phyloP scores from a whole-genome alignment of 306 rosid genomes.

The Sophora flavescens region DNA sequence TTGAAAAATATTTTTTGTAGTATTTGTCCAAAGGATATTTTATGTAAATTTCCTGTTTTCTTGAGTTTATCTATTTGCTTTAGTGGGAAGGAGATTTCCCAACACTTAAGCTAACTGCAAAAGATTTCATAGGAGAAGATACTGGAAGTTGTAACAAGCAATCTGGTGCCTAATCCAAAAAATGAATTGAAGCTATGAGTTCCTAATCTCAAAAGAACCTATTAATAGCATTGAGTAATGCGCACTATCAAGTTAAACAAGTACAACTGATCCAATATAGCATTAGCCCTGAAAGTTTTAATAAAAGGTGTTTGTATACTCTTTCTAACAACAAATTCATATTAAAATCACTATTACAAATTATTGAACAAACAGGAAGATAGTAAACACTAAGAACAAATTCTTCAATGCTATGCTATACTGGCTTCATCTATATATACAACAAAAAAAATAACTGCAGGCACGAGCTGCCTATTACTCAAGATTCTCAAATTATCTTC shows the following conservation, averaged over 20 bases:
- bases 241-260: not conserved
- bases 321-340: not conserved
- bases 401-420: conserved; percentile 30
- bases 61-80: too few relatives aligned
- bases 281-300: conserved; percentile 9
- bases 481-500: conserved; percentile 36
- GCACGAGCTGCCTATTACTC: conserved; percentile 27
- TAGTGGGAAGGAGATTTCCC: too few relatives aligned
- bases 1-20: too few relatives aligned
- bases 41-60: too few relatives aligned
- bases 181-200: not conserved
- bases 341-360: conserved; percentile 25
- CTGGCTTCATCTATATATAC: conserved; percentile 46
- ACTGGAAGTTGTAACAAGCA: not conserved
- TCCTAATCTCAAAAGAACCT: not conserved
- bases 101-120: too few relatives aligned
- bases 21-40: too few relatives aligned
- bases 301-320: conserved; percentile 23
- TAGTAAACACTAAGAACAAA: not conserved
- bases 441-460: conserved; percentile 14
- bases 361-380: conserved; percentile 12
- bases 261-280: not conserved
- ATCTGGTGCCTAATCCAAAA: not conserved
- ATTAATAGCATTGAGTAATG: not conserved
- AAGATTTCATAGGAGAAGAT: not conserved